Percentiles rank a stretch among this genome's conserved stretches.
Conservation (phyloP, 306 rosid genomes). For the Vicia sativa region DNA sequence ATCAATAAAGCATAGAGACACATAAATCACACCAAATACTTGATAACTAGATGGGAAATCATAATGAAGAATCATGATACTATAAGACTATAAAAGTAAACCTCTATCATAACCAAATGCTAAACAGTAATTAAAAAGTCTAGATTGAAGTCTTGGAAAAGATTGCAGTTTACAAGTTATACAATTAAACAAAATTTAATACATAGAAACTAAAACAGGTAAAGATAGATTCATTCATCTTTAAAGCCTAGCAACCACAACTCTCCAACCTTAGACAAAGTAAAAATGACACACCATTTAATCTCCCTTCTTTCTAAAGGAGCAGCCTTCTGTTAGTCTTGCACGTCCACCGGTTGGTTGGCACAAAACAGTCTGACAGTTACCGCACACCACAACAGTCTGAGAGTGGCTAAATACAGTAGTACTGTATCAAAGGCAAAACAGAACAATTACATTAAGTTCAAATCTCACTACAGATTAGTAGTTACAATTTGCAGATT, state of each 20-base stretch:
- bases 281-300: conserved; percentile 34
- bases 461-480: background rate
- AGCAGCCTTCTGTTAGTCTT: conserved; percentile 60
- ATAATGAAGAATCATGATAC: background rate
- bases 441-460: too few relatives aligned
- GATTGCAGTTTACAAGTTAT: conserved; percentile 14
- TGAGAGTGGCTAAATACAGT: conserved; percentile 64
- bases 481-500: background rate
- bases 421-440: conserved; percentile 42
- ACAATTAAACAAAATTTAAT: conserved; percentile 32
- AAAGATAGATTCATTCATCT: conserved; percentile 14
- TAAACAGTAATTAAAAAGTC: background rate
- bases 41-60: background rate
- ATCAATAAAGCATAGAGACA: too few relatives aligned
- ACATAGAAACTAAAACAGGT: conserved; percentile 29
- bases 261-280: conserved; percentile 23
- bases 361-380: conserved; percentile 59
- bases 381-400: conserved; percentile 57
- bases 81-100: background rate
- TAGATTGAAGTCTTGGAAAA: background rate
- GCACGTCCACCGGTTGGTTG: conserved; percentile 60
- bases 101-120: conserved; percentile 10
- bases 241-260: conserved; percentile 13
- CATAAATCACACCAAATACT: background rate
- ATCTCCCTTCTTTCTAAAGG: conserved; percentile 60